Base-by-base conservation (phyloP, 495 filamentous ascomycete genomes). In the Neurospora tetraspora region DNA sequence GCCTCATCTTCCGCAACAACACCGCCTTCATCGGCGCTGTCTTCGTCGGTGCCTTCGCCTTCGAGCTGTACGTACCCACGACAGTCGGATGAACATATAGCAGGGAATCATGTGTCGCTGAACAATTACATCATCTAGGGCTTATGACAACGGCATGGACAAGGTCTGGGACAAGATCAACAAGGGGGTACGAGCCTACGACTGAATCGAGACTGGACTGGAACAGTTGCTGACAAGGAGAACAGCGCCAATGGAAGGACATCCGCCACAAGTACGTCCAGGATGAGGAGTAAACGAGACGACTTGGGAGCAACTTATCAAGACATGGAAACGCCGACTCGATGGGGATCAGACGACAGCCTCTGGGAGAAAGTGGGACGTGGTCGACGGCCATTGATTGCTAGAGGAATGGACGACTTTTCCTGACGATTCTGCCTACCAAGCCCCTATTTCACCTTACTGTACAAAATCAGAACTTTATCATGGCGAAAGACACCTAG, bases 211-310 rank as follows among this genome's bases (percentile, higher is more conserved):
- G 69, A 70, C 20, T 36, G 10, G 34, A 34, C 37, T 38, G 70
- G 59, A 27, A 39, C 27, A 70, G n/a, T 71, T 74, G 71, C 82
- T 85, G 72, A 82, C 76, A 68, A 68, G 47, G 45, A 71, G 77
- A 72, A 80, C 79, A 98, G 93, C 93, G 96, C 76, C 96, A 98
- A 95, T 99, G 96, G 96, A 98, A 98, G 88, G 96, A 98, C 82
- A 98, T 99, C 85, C 94, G 96, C 81, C 83, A 89, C 80, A 90
- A 88, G 79, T 99, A 98, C 81, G 82, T 94, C 76, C 80, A 91
- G 78, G 86, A 88, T 38, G 80, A 77, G 61, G 79, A 81, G 39
- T 80, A 82, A 65, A 18, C 7, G 27, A n/a, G 70, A 71, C 31
- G 34, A 39, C 43, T 36, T 34, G 53, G 23, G 27, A 65, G 53